These are phyloP conservation scores for Boletus smithii DNA, from an alignment of 1,284 basidiomycete genomes.

Conservation along the genomic window DNA sequence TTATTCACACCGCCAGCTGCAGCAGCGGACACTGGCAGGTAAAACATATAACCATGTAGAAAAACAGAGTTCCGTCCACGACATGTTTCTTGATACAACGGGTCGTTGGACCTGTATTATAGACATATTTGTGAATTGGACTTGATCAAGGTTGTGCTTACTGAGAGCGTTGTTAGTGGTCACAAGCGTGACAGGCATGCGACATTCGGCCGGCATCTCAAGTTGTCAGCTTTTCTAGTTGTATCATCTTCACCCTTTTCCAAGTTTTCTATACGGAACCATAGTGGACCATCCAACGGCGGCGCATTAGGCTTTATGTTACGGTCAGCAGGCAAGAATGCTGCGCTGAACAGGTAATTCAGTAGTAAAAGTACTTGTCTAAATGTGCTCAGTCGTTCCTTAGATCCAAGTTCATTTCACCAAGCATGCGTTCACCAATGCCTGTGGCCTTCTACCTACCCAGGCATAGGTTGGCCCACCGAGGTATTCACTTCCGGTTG, in stretches of 20 bases:
- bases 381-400: conserved; percentile 6
- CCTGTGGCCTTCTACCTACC: conserved; percentile 3
- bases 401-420: conserved; percentile 22
- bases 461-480: conserved; percentile 3
- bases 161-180: too few relatives aligned
- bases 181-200: conserved; percentile 15
- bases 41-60: too few relatives aligned
- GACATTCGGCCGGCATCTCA: not conserved
- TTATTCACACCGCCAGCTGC: too few relatives aligned
- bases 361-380: not conserved
- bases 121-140: too few relatives aligned
- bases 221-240: not conserved
- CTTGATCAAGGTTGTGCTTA: too few relatives aligned
- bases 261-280: not conserved
- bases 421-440: conserved; percentile 1
- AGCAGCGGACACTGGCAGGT: too few relatives aligned
- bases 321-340: conserved; percentile 28
- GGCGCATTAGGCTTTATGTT: conserved; percentile 28
- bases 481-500: conserved; percentile 10
- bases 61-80: too few relatives aligned
- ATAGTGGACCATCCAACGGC: conserved; percentile 6
- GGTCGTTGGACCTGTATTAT: too few relatives aligned
- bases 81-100: too few relatives aligned
- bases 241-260: not conserved
- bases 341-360: conserved; percentile 28